phyloP scores from a whole-genome alignment of 1,284 basidiomycete genomes.

The Veloboletus limbatus region DNA sequence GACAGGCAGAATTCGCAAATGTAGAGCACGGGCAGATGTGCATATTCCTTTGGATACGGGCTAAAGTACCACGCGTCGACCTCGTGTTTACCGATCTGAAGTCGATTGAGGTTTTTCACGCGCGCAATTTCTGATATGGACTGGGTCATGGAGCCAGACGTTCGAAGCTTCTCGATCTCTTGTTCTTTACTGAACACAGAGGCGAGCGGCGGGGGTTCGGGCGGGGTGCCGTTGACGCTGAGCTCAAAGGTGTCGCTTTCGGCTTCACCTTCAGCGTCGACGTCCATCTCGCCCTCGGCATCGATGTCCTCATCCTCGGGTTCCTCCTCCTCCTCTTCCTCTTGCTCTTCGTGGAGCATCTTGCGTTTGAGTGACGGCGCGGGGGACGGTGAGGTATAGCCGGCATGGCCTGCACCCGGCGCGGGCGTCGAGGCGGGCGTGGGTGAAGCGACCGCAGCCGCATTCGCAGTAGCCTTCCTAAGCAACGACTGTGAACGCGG shows the following conservation, averaged over 20 bases:
- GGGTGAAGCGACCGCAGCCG: constrained; percentile 50
- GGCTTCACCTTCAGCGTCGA: constrained; percentile 45
- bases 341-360: constrained; percentile 52
- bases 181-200: constrained; percentile 89
- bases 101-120: constrained; percentile 96
- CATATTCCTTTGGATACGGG: constrained; percentile 97
- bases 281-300: constrained; percentile 49
- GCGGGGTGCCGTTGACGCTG: constrained; percentile 40
- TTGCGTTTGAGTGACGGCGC: constrained; percentile 65
- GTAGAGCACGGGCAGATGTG: constrained; percentile 92
- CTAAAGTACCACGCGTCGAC: constrained; percentile 99
- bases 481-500: constrained; percentile 57
- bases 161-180: constrained; percentile 97
- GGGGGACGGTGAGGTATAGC: constrained; percentile 57
- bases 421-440: constrained; percentile 50
- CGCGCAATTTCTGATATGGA: constrained; percentile 95
- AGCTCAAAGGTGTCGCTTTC: constrained; percentile 61
- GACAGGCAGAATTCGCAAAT: constrained; percentile 98
- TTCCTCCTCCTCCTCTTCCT: constrained; percentile 60
- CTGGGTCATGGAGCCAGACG: constrained; percentile 98
- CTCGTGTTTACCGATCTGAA: constrained; percentile 95
- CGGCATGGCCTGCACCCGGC: constrained; percentile 39
- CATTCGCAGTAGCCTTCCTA: constrained; percentile 77
- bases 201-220: constrained; percentile 43
- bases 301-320: constrained; percentile 55